Percentiles rank a stretch among this genome's conserved stretches.
These are phyloP conservation scores for Pseudonitzschia delicatissima DNA, from an alignment of 108 stramenopile genomes.

Conservation along the genomic window DNA sequence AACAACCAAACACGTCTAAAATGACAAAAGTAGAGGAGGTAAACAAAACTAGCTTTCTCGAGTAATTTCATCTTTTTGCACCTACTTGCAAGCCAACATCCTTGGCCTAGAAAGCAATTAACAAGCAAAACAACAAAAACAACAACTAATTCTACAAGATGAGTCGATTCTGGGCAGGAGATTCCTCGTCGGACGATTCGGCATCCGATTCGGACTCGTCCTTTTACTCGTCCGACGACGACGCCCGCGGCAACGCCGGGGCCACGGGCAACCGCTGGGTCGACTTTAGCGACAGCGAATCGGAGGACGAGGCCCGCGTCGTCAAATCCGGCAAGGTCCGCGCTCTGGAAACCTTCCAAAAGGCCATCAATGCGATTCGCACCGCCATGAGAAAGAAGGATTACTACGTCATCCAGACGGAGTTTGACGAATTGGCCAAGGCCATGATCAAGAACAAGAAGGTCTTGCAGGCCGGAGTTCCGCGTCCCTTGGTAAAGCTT, in stretches of 20 bases:
- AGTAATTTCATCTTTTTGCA: neutral
- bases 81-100: no score
- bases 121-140: neutral
- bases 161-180: conserved; percentile 72
- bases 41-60: neutral
- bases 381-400: conserved; percentile 79
- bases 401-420: conserved; percentile 62
- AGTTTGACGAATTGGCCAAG: conserved; percentile 88
- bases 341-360: conserved; percentile 84
- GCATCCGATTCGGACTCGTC: conserved; percentile 26
- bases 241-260: conserved; percentile 19
- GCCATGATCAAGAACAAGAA: conserved; percentile 87
- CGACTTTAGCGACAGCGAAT: conserved; percentile 44
- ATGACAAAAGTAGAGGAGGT: neutral
- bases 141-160: conserved; percentile 19
- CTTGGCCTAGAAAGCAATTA: no score
- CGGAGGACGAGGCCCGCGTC: conserved; percentile 93
- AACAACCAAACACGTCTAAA: neutral
- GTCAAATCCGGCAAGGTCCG: conserved; percentile 93
- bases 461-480: conserved; percentile 75
- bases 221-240: conserved; percentile 25
- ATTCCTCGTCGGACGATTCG: conserved; percentile 31
- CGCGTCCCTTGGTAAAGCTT: conserved; percentile 78
- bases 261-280: conserved; percentile 46
- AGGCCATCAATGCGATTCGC: conserved; percentile 67